These are phyloP conservation scores for Penicillium sp. DNA, from an alignment of 2,329 filamentous ascomycete species.

Conservation along the genomic window DNA sequence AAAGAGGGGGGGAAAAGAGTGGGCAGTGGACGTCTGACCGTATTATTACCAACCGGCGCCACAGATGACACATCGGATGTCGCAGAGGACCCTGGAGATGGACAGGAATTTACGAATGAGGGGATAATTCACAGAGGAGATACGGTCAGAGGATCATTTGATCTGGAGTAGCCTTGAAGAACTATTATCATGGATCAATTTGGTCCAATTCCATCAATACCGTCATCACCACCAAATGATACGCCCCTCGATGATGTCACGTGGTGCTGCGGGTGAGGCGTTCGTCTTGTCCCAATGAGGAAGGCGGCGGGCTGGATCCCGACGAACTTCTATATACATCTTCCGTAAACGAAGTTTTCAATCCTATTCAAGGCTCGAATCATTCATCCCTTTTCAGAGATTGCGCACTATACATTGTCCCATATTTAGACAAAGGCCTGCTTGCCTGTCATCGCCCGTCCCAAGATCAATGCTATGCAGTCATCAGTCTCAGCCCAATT, in stretches of 20 bases:
- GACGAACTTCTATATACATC: not conserved
- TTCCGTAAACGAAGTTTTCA: too few relatives aligned
- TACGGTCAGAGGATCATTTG: too few relatives aligned
- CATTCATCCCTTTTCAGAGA: too few relatives aligned
- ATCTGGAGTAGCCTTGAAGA: too few relatives aligned
- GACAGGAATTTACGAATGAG: too few relatives aligned
- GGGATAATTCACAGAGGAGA: too few relatives aligned
- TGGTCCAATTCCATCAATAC: not conserved
- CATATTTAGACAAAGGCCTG: constrained; percentile 73
- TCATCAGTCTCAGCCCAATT: constrained; percentile 3
- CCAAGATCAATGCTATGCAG: constrained; percentile 58
- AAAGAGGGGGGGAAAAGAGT: constrained; percentile 22
- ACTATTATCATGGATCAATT: not conserved
- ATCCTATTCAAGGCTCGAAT: too few relatives aligned
- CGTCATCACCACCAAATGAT: constrained; percentile 1
- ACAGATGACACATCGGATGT: constrained; percentile 17
- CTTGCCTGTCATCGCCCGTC: constrained; percentile 64
- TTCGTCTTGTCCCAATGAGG: constrained; percentile 13
- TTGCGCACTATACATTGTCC: too few relatives aligned
- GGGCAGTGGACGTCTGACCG: constrained; percentile 11
- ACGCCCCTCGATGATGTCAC: constrained; percentile 26
- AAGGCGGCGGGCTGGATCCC: constrained; percentile 8
- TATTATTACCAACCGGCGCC: constrained; percentile 21
- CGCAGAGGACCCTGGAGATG: not conserved
- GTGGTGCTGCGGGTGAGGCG: constrained; percentile 18